Conservation (phyloP, 2,329 filamentous ascomycete species). For the Westerdykella aurantiaca region DNA sequence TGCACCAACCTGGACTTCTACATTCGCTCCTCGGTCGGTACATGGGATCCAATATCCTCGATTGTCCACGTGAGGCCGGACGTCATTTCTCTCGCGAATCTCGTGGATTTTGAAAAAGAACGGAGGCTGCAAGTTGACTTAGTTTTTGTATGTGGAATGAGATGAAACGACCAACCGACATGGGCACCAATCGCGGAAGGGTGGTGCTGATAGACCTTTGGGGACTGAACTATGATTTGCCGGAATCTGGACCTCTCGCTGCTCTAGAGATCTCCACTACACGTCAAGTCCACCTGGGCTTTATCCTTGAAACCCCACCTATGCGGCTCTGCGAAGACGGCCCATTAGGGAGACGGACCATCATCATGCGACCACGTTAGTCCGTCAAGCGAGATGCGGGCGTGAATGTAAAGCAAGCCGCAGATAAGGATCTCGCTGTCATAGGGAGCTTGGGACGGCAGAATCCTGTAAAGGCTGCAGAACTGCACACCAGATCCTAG, state of each 20-base stretch:
- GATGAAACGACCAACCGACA: conserved; percentile 14
- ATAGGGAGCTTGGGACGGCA: conserved; percentile 16
- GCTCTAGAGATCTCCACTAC: conserved; percentile 6
- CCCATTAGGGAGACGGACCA: conserved; percentile 7
- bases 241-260: conserved; percentile 2
- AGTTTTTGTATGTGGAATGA: conserved; percentile 1
- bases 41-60: conserved; percentile 17
- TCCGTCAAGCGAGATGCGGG: conserved; percentile 11
- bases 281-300: conserved; percentile 13
- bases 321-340: conserved; percentile 30
- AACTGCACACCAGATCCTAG: conserved; percentile 15
- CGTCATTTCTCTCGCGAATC: conserved; percentile 10
- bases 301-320: conserved; percentile 19
- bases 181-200: conserved; percentile 1
- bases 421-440: conserved; percentile 27
- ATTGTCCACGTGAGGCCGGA: background rate
- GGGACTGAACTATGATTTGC: background rate
- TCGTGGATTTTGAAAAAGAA: conserved; percentile 26
- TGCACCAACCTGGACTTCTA: conserved; percentile 6
- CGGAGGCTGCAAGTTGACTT: conserved; percentile 9
- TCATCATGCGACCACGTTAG: conserved; percentile 23
- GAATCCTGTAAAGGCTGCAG: conserved; percentile 26
- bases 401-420: conserved; percentile 14
- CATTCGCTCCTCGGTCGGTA: conserved; percentile 3
- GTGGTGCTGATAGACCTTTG: background rate